Base-by-base conservation (phyloP, 352 stramenopile species). In the Pythium periplocum region DNA sequence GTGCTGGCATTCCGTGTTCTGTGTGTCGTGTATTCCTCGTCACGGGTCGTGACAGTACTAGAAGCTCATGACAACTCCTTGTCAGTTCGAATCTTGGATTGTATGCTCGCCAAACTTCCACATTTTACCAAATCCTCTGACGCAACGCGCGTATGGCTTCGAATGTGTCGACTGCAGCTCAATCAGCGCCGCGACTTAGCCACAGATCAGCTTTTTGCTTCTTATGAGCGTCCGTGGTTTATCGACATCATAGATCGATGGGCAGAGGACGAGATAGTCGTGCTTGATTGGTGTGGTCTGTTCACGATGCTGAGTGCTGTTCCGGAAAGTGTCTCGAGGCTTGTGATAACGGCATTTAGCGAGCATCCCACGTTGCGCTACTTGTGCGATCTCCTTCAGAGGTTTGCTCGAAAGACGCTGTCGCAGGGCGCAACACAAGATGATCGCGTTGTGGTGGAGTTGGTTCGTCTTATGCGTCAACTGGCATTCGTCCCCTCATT, bases 1-100 rank as follows among this genome's bases (percentile, higher is more conserved):
- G 26, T 68, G 11, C n/a, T 32, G 12, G 51, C 55, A 3, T 30
- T 64, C 33, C 54, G 51, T 34, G 55, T 63, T 17, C 50, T 67
- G 8, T 31, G 32, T 11, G 40, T 45, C 2, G 41, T 67, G 48
- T 65, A 61, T 40, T 30, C 46, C 2, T 65, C 52, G 10, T 39
- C 58, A 12, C 58, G 53, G 2, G 11, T 61, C 17, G 17, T 26
- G 17, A 26, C 17, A 26, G 17, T 26, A 26, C 17, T 26, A 26
- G 17, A 26, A 26, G 17, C 17, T 26, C 17, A 26, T 26, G 17
- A 26, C 17, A 26, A 26, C 17, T 26, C 17, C 17, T 26, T 26
- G 17, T 26, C 17, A 26, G 17, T 26, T 26, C 17, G 17, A 3
- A 61, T 68, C 10, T 12, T 42, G 4, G 17, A 43, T 9, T 32